Conservation (phyloP, 1,139 yeast species). For the Meyerozyma elateridarum region DNA sequence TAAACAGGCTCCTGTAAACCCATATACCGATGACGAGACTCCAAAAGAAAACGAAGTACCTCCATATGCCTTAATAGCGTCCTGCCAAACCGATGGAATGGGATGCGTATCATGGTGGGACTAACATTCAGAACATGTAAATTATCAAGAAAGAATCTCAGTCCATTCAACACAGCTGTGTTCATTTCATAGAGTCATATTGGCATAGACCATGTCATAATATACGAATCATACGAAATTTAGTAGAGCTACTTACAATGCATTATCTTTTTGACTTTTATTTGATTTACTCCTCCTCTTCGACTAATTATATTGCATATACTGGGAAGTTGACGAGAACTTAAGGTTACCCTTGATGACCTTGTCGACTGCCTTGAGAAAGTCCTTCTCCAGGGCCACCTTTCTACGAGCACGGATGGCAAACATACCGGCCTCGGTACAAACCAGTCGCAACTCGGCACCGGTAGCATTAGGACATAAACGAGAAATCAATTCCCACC, state of each 20-base stretch:
- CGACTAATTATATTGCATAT: conserved; percentile 86
- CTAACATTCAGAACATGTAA: conserved; percentile 24
- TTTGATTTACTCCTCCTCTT: neutral
- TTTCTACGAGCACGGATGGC: conserved; percentile 97
- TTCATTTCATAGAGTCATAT: too few species aligned
- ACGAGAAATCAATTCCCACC: conserved; percentile 97
- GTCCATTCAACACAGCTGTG: too few species aligned
- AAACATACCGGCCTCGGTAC: conserved; percentile 99
- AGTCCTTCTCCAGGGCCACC: conserved; percentile 96
- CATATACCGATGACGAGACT: conserved; percentile 28
- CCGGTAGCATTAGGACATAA: conserved; percentile 98
- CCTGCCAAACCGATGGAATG: conserved; percentile 94
- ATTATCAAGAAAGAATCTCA: too few species aligned
- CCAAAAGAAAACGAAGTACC: conserved; percentile 45
- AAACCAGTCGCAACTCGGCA: conserved; percentile 70
- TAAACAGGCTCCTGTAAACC: conserved; percentile 43
- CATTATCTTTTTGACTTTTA: neutral
- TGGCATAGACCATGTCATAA: too few species aligned
- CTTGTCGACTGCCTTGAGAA: conserved; percentile 94
- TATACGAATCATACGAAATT: too few species aligned
- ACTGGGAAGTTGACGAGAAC: conserved; percentile 93
- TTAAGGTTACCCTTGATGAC: conserved; percentile 98
- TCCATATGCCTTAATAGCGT: conserved; percentile 80
- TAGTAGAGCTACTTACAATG: too few species aligned
- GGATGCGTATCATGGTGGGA: conserved; percentile 98